Base-by-base conservation (phyloP, 2,329 filamentous ascomycete genomes). In the Tolypocladium inflatum region DNA sequence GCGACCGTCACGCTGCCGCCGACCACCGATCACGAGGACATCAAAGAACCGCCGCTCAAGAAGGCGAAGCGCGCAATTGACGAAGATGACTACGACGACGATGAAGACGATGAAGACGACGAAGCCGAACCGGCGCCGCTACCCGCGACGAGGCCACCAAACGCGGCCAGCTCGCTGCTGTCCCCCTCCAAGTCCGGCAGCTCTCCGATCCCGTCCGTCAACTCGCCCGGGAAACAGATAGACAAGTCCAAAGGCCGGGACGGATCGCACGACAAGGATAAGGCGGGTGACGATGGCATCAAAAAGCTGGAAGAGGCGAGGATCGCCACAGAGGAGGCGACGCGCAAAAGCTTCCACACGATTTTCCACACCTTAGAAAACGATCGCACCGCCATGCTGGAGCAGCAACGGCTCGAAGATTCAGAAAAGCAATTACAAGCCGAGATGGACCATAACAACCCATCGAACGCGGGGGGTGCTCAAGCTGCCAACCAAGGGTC, bases 371-470 rank as follows among this genome's bases (percentile, higher is more conserved):
- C 94, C 1, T 80, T 97, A 38, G 94, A 99, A 73, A 94, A 93
- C 70, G 94, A 99, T 70, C 85, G 90, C 57, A 91, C 93, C 66
- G 94, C 94, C 54, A 97, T 99, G 94, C 76, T 97, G 58, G 94
- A 99, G 72, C 94, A 99, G 73, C 91, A 97, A 72, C 91, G 93
- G 72, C 81, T 99, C 33, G 94, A 99, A 69, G 94, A 97, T 71
- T 91, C 95, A 1, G 94, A 99, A 71, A 89, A 95, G 70, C 91
- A 96, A 71, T 88, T 97, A 11, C 93, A 97, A 72, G 92, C 92
- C 17, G 94, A 99, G 74, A 94, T 96, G 80, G 91, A 92, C 56
- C 82, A 86, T 67, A 83, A 81, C 57, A 81, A 73, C 58, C 77
- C 76, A 60, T 77, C 76, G 59, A 77, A 76, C 62, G 79, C 79